Base-by-base conservation (phyloP, 306 rosid species). In the Rosa lucieae region DNA sequence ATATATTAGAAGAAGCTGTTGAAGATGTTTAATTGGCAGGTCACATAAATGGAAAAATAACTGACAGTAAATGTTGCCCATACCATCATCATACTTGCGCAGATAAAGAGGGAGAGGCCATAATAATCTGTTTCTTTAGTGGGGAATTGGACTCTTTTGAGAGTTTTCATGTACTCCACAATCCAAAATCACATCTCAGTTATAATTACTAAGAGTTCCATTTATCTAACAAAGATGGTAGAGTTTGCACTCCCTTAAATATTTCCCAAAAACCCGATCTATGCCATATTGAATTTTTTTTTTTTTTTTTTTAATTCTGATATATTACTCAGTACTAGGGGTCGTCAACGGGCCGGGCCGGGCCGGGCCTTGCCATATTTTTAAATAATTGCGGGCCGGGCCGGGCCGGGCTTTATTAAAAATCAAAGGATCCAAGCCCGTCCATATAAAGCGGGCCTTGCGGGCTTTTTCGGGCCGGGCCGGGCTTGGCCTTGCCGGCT, bases 101-200 rank as follows among this genome's bases (percentile, higher is more conserved):
- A 56, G 47, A 7, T 7, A n/a, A 12, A 56, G 42, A 43, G 78
- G 13, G 1, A n/a, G 63, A 56, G 63, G 44, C 70, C 78, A 63
- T 20, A 32, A 44, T 18, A 26, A 29, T 56, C 17, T 61, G 59
- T 44, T 76, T 8, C 39, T 76, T 3, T 29, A 46, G 71, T 46
- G 55, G 79, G 56, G 40, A 10, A 29, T 61, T 10, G 72, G 26
- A n/a, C 44, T 23, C 0, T 39, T 75, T 46, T 63, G 47, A 62
- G 79, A 62, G 21, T n/a, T 46, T 76, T 62, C 5, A 76, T 62
- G 37, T 18, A 44, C 48, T 62, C 72, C 61, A 46, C 49, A 44
- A 62, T 29, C 48, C 61, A 32, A 75, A 61, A 76, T 47, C 35
- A 63, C 49, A 63, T 46, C 59, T 6, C 1, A 62, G 8, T 18